Evolutionary conservation across 2,329 filamentous ascomycete genomes (phyloP).

Genomic region (Monosporascus sp.): DNA sequence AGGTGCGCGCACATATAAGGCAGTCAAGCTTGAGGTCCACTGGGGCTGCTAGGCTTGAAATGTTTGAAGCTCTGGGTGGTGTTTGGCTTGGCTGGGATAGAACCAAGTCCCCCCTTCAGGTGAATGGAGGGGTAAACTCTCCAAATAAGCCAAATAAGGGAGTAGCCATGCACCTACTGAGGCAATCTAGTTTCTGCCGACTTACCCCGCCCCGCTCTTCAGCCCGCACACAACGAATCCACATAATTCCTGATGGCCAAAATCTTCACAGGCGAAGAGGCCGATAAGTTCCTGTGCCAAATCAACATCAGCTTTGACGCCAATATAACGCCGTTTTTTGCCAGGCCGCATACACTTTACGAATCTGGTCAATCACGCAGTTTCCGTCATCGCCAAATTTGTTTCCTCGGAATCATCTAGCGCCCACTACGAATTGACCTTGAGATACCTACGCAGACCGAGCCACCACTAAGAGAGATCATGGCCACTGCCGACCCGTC

Average conservation of each 20-base stretch:
- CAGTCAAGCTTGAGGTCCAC: background rate
- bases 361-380: no score
- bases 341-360: no score
- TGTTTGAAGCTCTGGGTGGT: background rate
- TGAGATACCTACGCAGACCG: no score
- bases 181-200: conserved; percentile 12
- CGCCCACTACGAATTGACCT: no score
- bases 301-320: no score
- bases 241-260: conserved; percentile 24
- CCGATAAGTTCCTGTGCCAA: no score
- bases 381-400: no score
- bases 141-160: no score
- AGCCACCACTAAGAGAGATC: conserved; percentile 24
- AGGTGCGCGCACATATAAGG: background rate
- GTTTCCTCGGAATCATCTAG: no score
- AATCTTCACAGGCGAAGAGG: background rate
- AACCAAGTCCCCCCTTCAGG: background rate
- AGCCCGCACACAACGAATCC: conserved; percentile 25
- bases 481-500: conserved; percentile 49
- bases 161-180: no score
- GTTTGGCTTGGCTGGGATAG: background rate
- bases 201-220: conserved; percentile 14
- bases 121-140: background rate
- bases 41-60: background rate
- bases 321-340: no score